phyloP scores from a whole-genome alignment of 2,329 filamentous ascomycete species.

The Aspergillus ochraceoroseus region DNA sequence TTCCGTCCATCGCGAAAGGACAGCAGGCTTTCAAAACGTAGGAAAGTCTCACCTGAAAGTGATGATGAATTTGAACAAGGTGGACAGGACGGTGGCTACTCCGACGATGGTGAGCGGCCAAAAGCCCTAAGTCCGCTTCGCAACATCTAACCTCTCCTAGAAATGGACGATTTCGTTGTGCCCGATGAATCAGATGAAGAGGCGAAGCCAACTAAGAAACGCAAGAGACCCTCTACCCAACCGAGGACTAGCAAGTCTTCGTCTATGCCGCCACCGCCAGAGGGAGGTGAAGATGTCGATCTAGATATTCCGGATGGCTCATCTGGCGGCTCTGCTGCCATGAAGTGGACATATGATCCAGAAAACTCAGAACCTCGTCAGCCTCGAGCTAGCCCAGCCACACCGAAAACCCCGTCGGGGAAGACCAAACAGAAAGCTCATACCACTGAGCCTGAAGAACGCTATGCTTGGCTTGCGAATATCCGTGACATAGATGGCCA shows the following conservation, averaged over 20 bases:
- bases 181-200: conserved; percentile 78
- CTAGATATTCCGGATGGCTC: conserved; percentile 52
- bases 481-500: conserved; percentile 79
- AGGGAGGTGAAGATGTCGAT: conserved; percentile 50
- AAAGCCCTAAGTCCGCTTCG: no score
- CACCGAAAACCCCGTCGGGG: conserved; percentile 34
- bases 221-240: conserved; percentile 59
- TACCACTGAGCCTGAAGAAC: conserved; percentile 73
- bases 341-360: conserved; percentile 74
- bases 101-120: conserved; percentile 47
- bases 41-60: conserved; percentile 62
- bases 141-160: conserved; percentile 46
- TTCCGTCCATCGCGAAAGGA: conserved; percentile 54
- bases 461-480: conserved; percentile 87
- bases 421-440: conserved; percentile 62
- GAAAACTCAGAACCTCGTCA: conserved; percentile 52
- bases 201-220: conserved; percentile 60
- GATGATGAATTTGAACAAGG: conserved; percentile 62
- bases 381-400: conserved; percentile 41
- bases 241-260: conserved; percentile 33
- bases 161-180: conserved; percentile 83
- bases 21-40: conserved; percentile 51
- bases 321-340: conserved; percentile 68
- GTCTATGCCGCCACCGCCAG: conserved; percentile 45
- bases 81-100: conserved; percentile 45